phyloP scores from a whole-genome alignment of 208 protist species.

The Crithidia expoeki region DNA sequence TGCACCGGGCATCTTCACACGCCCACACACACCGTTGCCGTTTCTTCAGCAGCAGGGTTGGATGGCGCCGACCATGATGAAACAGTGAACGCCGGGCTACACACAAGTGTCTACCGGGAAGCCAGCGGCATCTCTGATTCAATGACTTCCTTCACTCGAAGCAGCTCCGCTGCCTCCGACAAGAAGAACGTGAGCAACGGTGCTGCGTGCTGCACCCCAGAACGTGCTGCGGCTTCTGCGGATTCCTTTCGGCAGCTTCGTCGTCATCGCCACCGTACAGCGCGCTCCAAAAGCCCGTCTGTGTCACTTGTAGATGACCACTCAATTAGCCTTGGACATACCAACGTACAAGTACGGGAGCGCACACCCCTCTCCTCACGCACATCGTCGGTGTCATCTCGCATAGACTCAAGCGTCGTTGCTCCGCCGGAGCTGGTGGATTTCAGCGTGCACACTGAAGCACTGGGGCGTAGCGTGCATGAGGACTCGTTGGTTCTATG shows the following conservation, averaged over 20 bases:
- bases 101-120: conserved; percentile 28
- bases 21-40: conserved; percentile 20
- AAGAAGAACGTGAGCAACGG: background rate
- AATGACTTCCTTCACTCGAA: background rate
- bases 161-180: background rate
- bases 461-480: conserved; percentile 6
- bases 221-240: background rate
- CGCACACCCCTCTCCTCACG: background rate
- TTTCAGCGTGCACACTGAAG: conserved; percentile 35
- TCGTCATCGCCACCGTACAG: background rate
- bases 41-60: background rate
- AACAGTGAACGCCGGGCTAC: conserved; percentile 30
- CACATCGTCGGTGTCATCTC: background rate
- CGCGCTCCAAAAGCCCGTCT: conserved; percentile 7
- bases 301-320: conserved; percentile 7
- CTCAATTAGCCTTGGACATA: background rate
- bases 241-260: background rate
- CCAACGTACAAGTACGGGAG: background rate
- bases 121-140: conserved; percentile 8
- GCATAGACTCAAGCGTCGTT: background rate
- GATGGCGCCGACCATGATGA: conserved; percentile 11
- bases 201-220: background rate
- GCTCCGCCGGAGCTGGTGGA: conserved; percentile 24
- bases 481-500: conserved; percentile 31
- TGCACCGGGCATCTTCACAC: conserved; percentile 32